Evolutionary conservation across 352 stramenopile species (phyloP).

Genomic region (Elongisporangium prolatum): DNA sequence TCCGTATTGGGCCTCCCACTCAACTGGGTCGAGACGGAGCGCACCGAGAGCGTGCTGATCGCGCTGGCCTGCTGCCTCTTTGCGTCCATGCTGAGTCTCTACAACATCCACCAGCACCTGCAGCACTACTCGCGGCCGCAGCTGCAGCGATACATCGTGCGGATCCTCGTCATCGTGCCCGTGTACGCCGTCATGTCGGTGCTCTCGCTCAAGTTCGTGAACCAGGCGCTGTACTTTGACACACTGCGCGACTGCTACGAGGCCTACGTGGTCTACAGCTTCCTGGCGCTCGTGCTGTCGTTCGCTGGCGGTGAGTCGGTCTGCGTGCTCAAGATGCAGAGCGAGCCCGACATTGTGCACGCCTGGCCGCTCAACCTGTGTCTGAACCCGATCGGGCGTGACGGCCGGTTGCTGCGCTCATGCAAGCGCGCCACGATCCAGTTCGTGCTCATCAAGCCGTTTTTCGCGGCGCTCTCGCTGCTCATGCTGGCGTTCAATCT

Average conservation of each 20-base stretch:
- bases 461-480: constrained; percentile 84
- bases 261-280: constrained; percentile 91
- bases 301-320: constrained; percentile 86
- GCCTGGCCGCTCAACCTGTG: constrained; percentile 78
- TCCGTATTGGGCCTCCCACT: constrained; percentile 54
- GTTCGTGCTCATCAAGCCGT: constrained; percentile 90
- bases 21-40: constrained; percentile 72
- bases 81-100: constrained; percentile 59
- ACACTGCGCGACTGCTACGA: constrained; percentile 90
- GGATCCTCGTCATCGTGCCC: constrained; percentile 84
- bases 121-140: constrained; percentile 78
- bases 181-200: constrained; percentile 85
- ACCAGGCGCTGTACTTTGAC: constrained; percentile 81
- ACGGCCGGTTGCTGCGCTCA: constrained; percentile 75
- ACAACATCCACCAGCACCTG: constrained; percentile 87
- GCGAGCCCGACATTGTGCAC: constrained; percentile 74
- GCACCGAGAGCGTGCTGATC: constrained; percentile 41
- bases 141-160: constrained; percentile 86
- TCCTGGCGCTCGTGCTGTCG: constrained; percentile 88
- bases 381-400: constrained; percentile 66
- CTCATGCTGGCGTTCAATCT: constrained; percentile 69
- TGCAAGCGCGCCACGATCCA: constrained; percentile 91
- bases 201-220: constrained; percentile 77
- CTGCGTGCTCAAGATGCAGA: constrained; percentile 86
- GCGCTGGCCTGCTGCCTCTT: constrained; percentile 50